These are phyloP conservation scores for Phytomonas sp. DNA, from an alignment of 208 protist species.

Conservation along the genomic window DNA sequence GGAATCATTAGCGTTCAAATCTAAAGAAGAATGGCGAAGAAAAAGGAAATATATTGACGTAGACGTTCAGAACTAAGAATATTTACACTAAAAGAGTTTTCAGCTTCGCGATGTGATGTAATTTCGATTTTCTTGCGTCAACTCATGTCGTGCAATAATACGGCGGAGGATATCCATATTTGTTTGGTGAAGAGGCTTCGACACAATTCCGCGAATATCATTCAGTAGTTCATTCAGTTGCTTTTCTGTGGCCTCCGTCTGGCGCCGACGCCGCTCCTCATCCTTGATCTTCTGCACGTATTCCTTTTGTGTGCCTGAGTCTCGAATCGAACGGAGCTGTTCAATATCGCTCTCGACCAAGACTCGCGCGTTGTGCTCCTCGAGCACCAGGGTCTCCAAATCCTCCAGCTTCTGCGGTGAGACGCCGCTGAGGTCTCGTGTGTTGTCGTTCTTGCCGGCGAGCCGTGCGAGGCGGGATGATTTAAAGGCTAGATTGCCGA, in stretches of 20 bases:
- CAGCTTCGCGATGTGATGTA: slow-evolving; percentile 19
- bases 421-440: slow-evolving; percentile 58
- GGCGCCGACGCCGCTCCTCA: slow-evolving; percentile 22
- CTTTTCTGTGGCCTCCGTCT: slow-evolving; percentile 26
- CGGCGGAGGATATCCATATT: slow-evolving; percentile 66
- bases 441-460: slow-evolving; percentile 19
- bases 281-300: slow-evolving; percentile 38
- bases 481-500: slow-evolving; percentile 72
- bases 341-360: slow-evolving; percentile 50
- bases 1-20: slow-evolving; percentile 1
- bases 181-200: slow-evolving; percentile 59
- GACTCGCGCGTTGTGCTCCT: slow-evolving; percentile 51
- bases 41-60: slow-evolving; percentile 3
- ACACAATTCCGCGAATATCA: slow-evolving; percentile 45
- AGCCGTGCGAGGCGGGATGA: slow-evolving; percentile 16
- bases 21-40: slow-evolving; percentile 3
- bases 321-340: slow-evolving; percentile 41
- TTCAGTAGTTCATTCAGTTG: slow-evolving; percentile 58
- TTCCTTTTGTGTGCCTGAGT: slow-evolving; percentile 30
- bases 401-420: slow-evolving; percentile 54
- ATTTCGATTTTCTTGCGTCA: slow-evolving; percentile 33
- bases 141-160: slow-evolving; percentile 46
- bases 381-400: slow-evolving; percentile 62
- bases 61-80: not conserved
- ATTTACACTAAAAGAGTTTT: not conserved